Percentiles rank a stretch among this genome's conserved stretches.
phyloP scores from a whole-genome alignment of 495 filamentous ascomycete species.

The Penicillium diatomitis region DNA sequence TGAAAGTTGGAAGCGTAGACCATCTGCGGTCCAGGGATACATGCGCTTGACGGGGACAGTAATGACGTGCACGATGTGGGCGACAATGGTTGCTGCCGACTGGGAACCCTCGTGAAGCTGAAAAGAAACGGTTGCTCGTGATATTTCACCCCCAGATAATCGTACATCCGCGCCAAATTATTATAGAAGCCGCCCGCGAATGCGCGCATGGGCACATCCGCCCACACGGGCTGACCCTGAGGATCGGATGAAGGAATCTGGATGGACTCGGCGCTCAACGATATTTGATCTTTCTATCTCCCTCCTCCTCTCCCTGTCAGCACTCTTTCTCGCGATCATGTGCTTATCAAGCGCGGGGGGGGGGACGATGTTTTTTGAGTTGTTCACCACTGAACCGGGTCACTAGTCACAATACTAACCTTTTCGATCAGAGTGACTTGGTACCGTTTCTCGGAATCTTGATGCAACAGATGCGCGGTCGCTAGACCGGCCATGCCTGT shows the following conservation, averaged over 20 bases:
- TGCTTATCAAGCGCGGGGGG: too few relatives aligned
- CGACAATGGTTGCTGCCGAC: background rate
- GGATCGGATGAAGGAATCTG: slow-evolving; percentile 2
- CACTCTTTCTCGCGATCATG: background rate
- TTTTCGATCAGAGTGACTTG: slow-evolving; percentile 40
- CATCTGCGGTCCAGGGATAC: slow-evolving; percentile 21
- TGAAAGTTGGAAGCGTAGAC: slow-evolving; percentile 44
- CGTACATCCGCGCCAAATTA: slow-evolving; percentile 46
- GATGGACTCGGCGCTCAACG: slow-evolving; percentile 19
- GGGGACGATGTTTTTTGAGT: too few relatives aligned
- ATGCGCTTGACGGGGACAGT: too few relatives aligned
- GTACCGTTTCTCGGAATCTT: slow-evolving; percentile 33
- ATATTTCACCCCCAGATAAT: slow-evolving; percentile 38
- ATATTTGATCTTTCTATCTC: slow-evolving; percentile 16
- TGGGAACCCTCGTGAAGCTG: slow-evolving; percentile 20
- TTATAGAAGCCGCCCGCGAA: slow-evolving; percentile 46
- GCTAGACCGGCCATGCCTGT: slow-evolving; percentile 48
- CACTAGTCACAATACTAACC: slow-evolving; percentile 13
- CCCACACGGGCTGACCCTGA: slow-evolving; percentile 9
- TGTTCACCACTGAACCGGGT: too few relatives aligned
- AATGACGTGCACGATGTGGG: background rate
- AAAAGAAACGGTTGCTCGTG: slow-evolving; percentile 37
- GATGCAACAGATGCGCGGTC: slow-evolving; percentile 39
- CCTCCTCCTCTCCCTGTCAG: background rate
- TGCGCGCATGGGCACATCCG: slow-evolving; percentile 51